Percentiles rank a stretch among this genome's conserved stretches.
phyloP scores from a whole-genome alignment of 768 basidiomycete genomes.

The button mushroom (Agaricus bisporus) region DNA sequence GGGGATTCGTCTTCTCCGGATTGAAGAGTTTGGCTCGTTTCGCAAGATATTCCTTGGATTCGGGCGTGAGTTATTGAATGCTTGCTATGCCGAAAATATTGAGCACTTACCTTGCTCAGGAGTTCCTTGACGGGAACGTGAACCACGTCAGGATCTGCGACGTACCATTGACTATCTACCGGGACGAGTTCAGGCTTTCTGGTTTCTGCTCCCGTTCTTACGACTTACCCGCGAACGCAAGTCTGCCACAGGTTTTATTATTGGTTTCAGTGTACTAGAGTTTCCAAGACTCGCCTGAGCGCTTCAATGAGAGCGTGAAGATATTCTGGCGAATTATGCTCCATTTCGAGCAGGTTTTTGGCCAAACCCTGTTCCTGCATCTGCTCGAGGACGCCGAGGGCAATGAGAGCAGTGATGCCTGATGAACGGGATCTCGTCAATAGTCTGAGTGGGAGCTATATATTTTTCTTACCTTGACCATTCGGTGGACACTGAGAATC shows the following conservation, averaged over 20 bases:
- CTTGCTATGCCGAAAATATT: background rate
- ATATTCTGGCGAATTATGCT: slow-evolving; percentile 89
- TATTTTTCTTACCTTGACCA: slow-evolving; percentile 63
- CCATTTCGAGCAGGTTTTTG: slow-evolving; percentile 66
- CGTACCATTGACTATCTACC: slow-evolving; percentile 81
- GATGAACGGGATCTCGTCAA: background rate
- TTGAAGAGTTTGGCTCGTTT: slow-evolving; percentile 79
- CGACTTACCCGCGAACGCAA: slow-evolving; percentile 67
- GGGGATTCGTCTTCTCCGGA: slow-evolving; percentile 53
- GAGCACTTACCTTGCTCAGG: slow-evolving; percentile 63
- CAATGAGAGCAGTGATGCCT: slow-evolving; percentile 86
- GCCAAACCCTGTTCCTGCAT: slow-evolving; percentile 71
- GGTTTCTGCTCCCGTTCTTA: background rate
- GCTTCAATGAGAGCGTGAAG: slow-evolving; percentile 85
- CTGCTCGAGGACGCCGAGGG: slow-evolving; percentile 87
- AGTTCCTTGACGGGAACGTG: slow-evolving; percentile 78
- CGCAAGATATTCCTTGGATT: slow-evolving; percentile 69
- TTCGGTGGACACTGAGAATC: slow-evolving; percentile 81
- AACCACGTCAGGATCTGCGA: slow-evolving; percentile 81
- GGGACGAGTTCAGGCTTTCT: background rate
- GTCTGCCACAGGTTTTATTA: slow-evolving; percentile 26
- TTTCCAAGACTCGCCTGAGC: slow-evolving; percentile 47
- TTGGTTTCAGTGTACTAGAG: background rate
- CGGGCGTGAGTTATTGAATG: background rate
- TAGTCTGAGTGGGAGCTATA: background rate